Percentiles rank a stretch among this genome's conserved stretches.
phyloP scores from a whole-genome alignment of 208 protist genomes.

The Willaertia magna region DNA sequence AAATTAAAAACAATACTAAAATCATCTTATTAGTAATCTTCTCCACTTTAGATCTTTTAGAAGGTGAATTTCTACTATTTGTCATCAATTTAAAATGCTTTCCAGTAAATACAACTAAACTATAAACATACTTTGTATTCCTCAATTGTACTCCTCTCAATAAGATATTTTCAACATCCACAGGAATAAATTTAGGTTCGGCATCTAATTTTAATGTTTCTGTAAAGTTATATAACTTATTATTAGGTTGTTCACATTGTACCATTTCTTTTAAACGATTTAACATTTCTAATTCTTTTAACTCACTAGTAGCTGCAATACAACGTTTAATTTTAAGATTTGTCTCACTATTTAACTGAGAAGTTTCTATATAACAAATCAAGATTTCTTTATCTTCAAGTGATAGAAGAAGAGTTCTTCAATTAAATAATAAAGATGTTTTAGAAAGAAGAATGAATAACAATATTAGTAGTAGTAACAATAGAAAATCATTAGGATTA shows the following conservation, averaged over 20 bases:
- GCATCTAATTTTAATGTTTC: not conserved
- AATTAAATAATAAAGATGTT: too few species aligned
- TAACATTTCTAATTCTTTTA: not conserved
- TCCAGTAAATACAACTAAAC: constrained; percentile 29
- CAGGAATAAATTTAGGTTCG: not conserved
- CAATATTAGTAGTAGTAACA: too few species aligned
- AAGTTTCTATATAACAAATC: constrained; percentile 14
- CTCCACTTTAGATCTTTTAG: constrained; percentile 34
- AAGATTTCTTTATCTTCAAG: too few species aligned
- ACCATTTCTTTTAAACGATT: not conserved
- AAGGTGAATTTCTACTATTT: constrained; percentile 22
- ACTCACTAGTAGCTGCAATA: not conserved
- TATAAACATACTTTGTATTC: constrained; percentile 20
- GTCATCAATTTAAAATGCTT: constrained; percentile 44
- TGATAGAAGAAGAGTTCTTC: too few species aligned
- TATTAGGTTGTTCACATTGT: constrained; percentile 22
- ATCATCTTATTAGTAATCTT: constrained; percentile 29
- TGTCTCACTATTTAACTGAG: constrained; percentile 8
- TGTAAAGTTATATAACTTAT: constrained; percentile 21
- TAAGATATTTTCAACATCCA: constrained; percentile 22
- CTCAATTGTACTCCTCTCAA: constrained; percentile 16
- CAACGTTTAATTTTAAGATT: constrained; percentile 10
- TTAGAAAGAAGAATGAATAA: too few species aligned
- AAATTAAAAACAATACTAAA: constrained; percentile 33
- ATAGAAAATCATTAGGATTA: too few species aligned